These are phyloP conservation scores for Alternaria hordeiaustralica DNA, from an alignment of 2,329 filamentous ascomycete genomes.

Conservation along the genomic window DNA sequence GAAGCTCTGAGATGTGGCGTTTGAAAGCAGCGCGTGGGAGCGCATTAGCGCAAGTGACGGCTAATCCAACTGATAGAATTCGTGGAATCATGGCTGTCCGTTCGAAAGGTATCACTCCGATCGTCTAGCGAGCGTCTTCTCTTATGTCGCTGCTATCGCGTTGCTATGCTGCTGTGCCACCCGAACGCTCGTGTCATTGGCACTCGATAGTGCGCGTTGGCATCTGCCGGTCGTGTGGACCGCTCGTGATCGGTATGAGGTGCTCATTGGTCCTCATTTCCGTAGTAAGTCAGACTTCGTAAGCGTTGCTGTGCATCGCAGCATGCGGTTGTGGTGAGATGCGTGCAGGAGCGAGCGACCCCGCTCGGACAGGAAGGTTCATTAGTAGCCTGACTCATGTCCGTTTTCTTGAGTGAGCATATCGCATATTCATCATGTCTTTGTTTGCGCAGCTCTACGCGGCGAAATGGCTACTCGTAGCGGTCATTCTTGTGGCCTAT, in stretches of 20 bases:
- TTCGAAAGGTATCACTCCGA: not conserved
- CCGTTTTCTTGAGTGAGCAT: not conserved
- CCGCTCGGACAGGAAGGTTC: not conserved
- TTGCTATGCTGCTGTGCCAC: not conserved
- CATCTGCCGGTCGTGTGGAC: not conserved
- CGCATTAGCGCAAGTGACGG: not conserved
- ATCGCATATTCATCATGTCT: constrained; percentile 2
- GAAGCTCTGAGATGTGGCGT: constrained; percentile 1
- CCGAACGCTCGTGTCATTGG: not conserved
- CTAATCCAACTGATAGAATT: not conserved
- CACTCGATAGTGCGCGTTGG: not conserved
- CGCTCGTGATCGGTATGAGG: not conserved
- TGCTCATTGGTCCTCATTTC: not conserved
- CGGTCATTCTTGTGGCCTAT: constrained; percentile 7
- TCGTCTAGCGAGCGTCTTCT: not conserved
- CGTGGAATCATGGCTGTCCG: not conserved
- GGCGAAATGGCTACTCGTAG: constrained; percentile 14
- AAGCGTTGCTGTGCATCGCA: not conserved
- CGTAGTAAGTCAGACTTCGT: not conserved
- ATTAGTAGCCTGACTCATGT: not conserved
- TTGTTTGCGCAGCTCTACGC: constrained; percentile 15
- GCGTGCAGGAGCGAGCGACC: not conserved
- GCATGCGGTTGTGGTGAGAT: not conserved
- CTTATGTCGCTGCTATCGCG: not conserved
- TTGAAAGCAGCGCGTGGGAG: not conserved